phyloP scores from a whole-genome alignment of 441 rosid species.

The Hura crepitans region DNA sequence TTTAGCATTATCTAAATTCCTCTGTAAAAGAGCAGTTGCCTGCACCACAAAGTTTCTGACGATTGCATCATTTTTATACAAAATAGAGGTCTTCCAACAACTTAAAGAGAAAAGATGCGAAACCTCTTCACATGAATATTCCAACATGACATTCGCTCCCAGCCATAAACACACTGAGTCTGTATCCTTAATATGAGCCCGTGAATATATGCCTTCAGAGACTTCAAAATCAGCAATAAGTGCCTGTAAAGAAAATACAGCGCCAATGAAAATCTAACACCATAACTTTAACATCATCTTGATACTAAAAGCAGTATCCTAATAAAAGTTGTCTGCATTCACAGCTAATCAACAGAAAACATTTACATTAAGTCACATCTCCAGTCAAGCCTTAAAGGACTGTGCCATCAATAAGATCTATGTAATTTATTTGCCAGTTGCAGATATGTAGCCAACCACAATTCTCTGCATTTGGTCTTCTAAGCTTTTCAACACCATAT shows the following conservation, averaged over 20 bases:
- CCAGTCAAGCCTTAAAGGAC: not conserved
- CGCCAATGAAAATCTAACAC: not conserved
- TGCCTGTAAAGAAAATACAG: slow-evolving; percentile 32
- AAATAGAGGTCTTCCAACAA: not conserved
- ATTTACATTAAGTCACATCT: not conserved
- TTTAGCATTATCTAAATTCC: slow-evolving; percentile 86
- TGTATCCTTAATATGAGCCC: slow-evolving; percentile 54
- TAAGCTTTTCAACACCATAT: not conserved
- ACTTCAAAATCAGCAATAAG: slow-evolving; percentile 84
- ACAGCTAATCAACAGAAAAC: not conserved
- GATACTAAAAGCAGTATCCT: not conserved
- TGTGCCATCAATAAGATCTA: not conserved
- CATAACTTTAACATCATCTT: slow-evolving; percentile 1
- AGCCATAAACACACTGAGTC: slow-evolving; percentile 89
- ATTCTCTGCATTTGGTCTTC: not conserved
- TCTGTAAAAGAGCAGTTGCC: slow-evolving; percentile 71
- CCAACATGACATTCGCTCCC: slow-evolving; percentile 95
- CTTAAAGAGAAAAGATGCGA: slow-evolving; percentile 18
- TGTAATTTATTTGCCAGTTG: not conserved
- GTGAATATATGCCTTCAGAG: slow-evolving; percentile 85
- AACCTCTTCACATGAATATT: slow-evolving; percentile 86
- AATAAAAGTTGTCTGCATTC: not conserved
- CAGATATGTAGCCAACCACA: not conserved
- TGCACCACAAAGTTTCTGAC: slow-evolving; percentile 29
- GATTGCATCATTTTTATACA: slow-evolving; percentile 26